Percentiles rank a stretch among this genome's conserved stretches.
Evolutionary conservation across 2,329 filamentous ascomycete genomes (phyloP).

Genomic region (Amesomyces nigricolor): DNA sequence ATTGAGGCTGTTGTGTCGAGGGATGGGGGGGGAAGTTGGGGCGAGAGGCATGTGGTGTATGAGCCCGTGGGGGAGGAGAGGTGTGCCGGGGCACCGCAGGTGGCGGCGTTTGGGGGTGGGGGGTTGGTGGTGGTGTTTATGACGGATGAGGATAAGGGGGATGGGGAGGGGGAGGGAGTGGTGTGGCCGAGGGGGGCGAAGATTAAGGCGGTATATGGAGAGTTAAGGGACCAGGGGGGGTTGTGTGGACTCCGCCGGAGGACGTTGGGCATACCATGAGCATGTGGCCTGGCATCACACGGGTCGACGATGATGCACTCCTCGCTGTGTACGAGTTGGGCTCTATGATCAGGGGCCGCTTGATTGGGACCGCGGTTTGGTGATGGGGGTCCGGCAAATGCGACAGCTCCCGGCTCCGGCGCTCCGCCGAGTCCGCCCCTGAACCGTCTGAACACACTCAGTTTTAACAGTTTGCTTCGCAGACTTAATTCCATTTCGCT

Average conservation of each 20-base stretch:
- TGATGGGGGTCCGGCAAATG: no score
- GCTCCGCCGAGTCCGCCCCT: no score
- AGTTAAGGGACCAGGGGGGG: slow-evolving; percentile 9
- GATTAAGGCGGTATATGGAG: slow-evolving; percentile 36
- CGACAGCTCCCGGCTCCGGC: no score
- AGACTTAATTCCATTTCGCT: no score
- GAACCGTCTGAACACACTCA: no score
- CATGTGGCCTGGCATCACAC: slow-evolving; percentile 4
- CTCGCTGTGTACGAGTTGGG: slow-evolving; percentile 9
- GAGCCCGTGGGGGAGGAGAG: slow-evolving; percentile 35
- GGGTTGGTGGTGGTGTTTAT: slow-evolving; percentile 41
- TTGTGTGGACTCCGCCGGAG: not conserved
- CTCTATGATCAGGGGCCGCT: not conserved
- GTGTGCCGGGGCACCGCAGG: slow-evolving; percentile 43
- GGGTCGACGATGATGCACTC: not conserved
- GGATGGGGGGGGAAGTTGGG: slow-evolving; percentile 39
- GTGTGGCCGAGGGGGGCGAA: slow-evolving; percentile 37
- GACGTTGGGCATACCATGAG: not conserved
- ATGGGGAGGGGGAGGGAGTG: slow-evolving; percentile 21
- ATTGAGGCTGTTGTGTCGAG: slow-evolving; percentile 42
- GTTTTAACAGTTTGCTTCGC: no score
- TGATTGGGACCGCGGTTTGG: not conserved
- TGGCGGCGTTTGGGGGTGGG: slow-evolving; percentile 36
- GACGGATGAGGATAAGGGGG: slow-evolving; percentile 38
- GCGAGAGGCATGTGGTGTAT: slow-evolving; percentile 37